Base-by-base conservation (phyloP, 352 stramenopile genomes). In the Phytopythium helicoides region DNA sequence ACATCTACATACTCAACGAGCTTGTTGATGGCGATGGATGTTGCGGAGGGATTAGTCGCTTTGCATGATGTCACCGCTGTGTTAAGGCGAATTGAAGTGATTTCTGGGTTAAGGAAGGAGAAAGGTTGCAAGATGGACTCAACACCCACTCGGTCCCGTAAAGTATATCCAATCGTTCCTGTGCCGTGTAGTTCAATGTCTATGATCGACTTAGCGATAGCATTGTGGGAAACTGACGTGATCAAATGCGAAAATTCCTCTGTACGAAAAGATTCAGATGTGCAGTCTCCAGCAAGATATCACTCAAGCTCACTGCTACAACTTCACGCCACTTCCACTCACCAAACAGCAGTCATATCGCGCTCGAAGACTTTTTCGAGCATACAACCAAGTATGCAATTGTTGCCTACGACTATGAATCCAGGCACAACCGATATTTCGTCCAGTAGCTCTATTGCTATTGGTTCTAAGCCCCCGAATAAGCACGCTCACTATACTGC, bases 11-110 rank as follows among this genome's bases (percentile, higher is more conserved):
- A 59, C 28, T 57, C 54, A 23, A 73, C 52, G 8, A 39, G 52
- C 12, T 12, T 62, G n/a, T 35, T 73, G 18, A 62, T 66, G 33
- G 12, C 52, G 10, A 54, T 62, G 23, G 56, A 68, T 36, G 57
- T 66, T 1, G 19, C 50, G 15, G 46, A 68, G 36, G 50, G 46
- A 18, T 33, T 42, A 7, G 19, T 69, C 11, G 37, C 38, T 12
- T n/a, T 57, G 12, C 18, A 48, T n/a, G 39, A 60, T 18, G 34
- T 64, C 7, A 44, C 34, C 6, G 25, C 37, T 11, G 28, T 60
- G 10, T 15, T 55, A 6, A 46, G 16, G 11, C 21, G 39, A 2
- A 55, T 65, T 18, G 12, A 42, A 1, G n/a, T 11, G 23, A 42
- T 46, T 2, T 18, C 14, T 16, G 10, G 5, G 6, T 1, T 2